phyloP scores from a whole-genome alignment of 176 grass and related monocot species.

The Aegilops tauschii region DNA sequence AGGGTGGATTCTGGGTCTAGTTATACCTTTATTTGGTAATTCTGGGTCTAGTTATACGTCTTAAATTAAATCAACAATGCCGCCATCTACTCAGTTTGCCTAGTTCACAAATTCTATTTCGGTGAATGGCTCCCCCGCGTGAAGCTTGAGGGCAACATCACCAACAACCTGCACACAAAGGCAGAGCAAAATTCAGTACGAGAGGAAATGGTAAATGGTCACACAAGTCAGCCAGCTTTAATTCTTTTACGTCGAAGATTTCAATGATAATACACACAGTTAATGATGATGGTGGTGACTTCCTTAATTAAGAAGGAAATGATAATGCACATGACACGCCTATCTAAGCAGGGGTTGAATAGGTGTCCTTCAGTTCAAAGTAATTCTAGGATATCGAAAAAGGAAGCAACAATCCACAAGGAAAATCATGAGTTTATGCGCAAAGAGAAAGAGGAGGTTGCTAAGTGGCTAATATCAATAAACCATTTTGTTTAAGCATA shows the following conservation, averaged over 20 bases:
- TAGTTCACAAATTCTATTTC: constrained; percentile 82
- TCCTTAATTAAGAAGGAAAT: not conserved
- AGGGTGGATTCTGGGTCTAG: too few relatives aligned
- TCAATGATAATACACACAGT: not conserved
- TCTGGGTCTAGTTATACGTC: not conserved
- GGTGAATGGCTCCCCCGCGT: constrained; percentile 54
- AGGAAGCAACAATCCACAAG: not conserved
- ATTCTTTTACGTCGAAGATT: not conserved
- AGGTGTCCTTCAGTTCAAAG: not conserved
- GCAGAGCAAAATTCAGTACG: not conserved
- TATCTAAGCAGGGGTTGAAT: not conserved
- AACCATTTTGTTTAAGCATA: too few relatives aligned
- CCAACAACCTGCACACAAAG: constrained; percentile 62
- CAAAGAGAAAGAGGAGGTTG: not conserved
- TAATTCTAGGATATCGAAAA: not conserved
- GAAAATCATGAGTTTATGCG: not conserved
- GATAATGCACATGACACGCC: not conserved
- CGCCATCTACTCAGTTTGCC: not conserved
- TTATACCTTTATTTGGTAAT: too few relatives aligned
- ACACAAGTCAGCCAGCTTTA: not conserved
- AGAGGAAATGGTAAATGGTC: not conserved
- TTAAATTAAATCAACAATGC: not conserved
- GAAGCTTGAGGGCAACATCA: constrained; percentile 69
- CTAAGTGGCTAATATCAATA: not conserved
- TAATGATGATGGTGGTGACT: not conserved